Evolutionary conservation across 139 green algal genomes (phyloP).

Genomic region (Chlamydomonas sp.): DNA sequence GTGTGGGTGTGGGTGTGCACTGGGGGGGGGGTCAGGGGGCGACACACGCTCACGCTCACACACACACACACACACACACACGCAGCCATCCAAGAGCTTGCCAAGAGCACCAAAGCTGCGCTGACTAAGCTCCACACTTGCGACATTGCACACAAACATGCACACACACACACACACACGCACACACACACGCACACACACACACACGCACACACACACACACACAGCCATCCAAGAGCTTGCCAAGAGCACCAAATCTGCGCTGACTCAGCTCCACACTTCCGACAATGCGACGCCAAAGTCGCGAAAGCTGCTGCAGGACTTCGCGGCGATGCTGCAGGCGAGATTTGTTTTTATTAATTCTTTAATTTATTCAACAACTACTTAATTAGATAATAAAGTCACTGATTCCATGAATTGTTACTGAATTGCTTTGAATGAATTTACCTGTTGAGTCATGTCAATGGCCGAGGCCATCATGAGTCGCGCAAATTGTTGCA

Average conservation of each 20-base stretch:
- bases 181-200: too few relatives aligned
- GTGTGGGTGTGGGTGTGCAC: too few relatives aligned
- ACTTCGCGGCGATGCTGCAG: conserved; percentile 46
- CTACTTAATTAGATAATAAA: too few relatives aligned
- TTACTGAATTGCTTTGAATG: too few relatives aligned
- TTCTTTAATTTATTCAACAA: too few relatives aligned
- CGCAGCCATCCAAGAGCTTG: conserved; percentile 25
- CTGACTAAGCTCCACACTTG: conserved; percentile 19
- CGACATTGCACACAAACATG: not conserved
- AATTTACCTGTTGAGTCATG: too few relatives aligned
- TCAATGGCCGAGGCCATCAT: too few relatives aligned
- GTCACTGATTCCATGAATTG: too few relatives aligned
- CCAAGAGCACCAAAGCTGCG: conserved; percentile 40
- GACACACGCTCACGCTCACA: too few relatives aligned
- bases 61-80: too few relatives aligned
- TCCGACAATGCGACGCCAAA: conserved; percentile 4
- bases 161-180: conserved; percentile 6
- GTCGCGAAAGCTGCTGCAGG: conserved; percentile 37
- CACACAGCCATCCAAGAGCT: conserved; percentile 27
- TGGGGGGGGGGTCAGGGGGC: too few relatives aligned
- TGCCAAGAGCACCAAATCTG: conserved; percentile 39
- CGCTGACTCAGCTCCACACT: conserved; percentile 21
- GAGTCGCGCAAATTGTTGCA: conserved; percentile 36
- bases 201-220: too few relatives aligned
- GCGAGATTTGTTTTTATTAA: conserved; percentile 9